Percentiles rank a stretch among this genome's conserved stretches.
Evolutionary conservation across 108 stramenopile species (phyloP).

Genomic region (Cyclostephanos tholiformis): DNA sequence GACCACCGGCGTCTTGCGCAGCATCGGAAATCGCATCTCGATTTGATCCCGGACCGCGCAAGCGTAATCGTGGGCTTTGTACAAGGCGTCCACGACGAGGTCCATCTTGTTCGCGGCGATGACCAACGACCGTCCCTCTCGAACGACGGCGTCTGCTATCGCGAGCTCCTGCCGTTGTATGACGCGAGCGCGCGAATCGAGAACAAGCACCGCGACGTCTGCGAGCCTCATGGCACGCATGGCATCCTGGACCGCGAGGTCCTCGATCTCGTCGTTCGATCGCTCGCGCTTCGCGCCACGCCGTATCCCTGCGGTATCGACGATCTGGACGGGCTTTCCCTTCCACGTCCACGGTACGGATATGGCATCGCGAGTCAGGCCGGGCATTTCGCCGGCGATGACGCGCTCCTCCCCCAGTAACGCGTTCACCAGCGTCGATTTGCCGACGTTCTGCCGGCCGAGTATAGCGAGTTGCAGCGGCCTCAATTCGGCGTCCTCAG

Average conservation of each 20-base stretch:
- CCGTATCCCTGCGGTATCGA: conserved; percentile 89
- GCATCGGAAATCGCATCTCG: conserved; percentile 77
- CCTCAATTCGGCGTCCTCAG: conserved; percentile 37
- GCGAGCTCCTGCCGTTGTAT: conserved; percentile 86
- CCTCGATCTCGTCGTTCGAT: conserved; percentile 72
- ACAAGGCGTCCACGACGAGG: conserved; percentile 71
- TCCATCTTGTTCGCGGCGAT: conserved; percentile 94
- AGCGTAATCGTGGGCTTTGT: conserved; percentile 69
- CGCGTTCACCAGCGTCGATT: conserved; percentile 85
- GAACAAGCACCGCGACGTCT: conserved; percentile 87
- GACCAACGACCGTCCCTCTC: conserved; percentile 87
- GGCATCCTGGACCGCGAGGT: conserved; percentile 82
- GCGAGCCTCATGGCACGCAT: conserved; percentile 90
- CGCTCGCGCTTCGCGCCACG: conserved; percentile 65
- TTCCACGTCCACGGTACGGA: conserved; percentile 80
- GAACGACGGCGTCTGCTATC: conserved; percentile 86
- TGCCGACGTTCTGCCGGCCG: conserved; percentile 91
- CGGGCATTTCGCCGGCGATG: conserved; percentile 77
- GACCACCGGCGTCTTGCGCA: conserved; percentile 84
- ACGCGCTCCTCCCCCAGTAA: conserved; percentile 80
- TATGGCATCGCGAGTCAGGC: conserved; percentile 92
- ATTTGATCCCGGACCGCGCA: conserved; percentile 73
- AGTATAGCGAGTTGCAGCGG: conserved; percentile 86
- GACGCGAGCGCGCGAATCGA: conserved; percentile 79
- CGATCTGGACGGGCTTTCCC: conserved; percentile 68